Conservation (phyloP, 73 alveolate species). For the Paramecium pentaurelia region DNA sequence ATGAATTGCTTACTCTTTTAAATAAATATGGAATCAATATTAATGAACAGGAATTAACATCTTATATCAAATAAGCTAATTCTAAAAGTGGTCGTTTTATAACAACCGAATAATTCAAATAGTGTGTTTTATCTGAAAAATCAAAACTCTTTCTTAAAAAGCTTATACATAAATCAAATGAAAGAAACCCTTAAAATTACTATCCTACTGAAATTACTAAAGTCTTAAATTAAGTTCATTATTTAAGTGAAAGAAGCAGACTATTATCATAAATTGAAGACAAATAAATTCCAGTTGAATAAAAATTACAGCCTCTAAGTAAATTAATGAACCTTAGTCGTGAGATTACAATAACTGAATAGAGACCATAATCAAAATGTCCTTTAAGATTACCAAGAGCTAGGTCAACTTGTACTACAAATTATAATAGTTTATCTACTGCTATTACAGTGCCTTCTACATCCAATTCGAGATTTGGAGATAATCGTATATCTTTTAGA, state of each 20-base stretch:
- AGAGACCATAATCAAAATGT: background rate
- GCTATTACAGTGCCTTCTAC: background rate
- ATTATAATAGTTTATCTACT: slow-evolving; percentile 1
- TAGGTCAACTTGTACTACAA: background rate
- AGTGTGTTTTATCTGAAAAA: background rate
- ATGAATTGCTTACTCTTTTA: background rate
- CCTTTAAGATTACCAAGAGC: background rate
- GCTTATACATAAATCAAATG: background rate
- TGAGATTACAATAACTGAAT: background rate
- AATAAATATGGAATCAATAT: background rate
- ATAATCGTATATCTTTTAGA: background rate
- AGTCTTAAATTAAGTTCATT: background rate
- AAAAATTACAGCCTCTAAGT: background rate
- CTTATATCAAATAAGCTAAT: background rate
- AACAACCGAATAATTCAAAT: slow-evolving; percentile 16
- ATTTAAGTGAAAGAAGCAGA: background rate
- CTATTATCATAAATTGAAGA: slow-evolving; percentile 5
- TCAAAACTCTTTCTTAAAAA: background rate
- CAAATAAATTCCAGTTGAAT: background rate
- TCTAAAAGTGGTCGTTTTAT: slow-evolving; percentile 25
- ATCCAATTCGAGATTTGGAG: slow-evolving; percentile 10
- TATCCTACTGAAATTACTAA: background rate
- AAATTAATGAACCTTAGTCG: background rate
- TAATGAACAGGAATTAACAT: background rate
- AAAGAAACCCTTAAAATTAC: slow-evolving; percentile 7